Evolutionary conservation across 768 basidiomycete species (phyloP).

Genomic region (Tylopilus cervinicoccineus): DNA sequence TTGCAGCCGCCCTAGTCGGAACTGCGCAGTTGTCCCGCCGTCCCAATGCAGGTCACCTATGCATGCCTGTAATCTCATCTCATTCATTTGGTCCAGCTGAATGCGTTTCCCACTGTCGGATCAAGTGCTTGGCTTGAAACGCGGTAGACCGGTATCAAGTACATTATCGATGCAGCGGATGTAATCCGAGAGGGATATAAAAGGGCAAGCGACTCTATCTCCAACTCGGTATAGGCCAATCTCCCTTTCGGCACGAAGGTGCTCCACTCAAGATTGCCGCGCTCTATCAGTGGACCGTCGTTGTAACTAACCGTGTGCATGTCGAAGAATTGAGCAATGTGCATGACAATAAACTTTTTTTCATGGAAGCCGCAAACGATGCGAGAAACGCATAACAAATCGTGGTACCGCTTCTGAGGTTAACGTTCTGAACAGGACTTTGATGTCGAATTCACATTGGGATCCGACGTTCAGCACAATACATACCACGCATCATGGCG

Average conservation of each 20-base stretch:
- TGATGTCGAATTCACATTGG: slow-evolving; percentile 17
- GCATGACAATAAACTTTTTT: slow-evolving; percentile 36
- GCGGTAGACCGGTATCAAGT: slow-evolving; percentile 12
- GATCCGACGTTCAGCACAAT: slow-evolving; percentile 24
- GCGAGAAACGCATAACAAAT: slow-evolving; percentile 22
- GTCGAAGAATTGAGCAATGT: slow-evolving; percentile 40
- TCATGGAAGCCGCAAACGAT: slow-evolving; percentile 27
- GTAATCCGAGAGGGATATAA: slow-evolving; percentile 29
- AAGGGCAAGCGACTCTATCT: slow-evolving; percentile 19
- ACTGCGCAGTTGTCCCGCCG: neutral
- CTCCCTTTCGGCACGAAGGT: neutral
- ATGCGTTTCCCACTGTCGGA: neutral
- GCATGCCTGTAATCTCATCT: neutral
- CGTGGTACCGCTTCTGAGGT: neutral
- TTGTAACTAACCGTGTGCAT: slow-evolving; percentile 29
- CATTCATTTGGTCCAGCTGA: neutral
- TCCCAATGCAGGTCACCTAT: neutral
- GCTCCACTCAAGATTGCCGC: slow-evolving; percentile 30
- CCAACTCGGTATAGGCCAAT: neutral
- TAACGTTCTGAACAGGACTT: neutral
- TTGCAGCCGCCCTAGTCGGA: neutral
- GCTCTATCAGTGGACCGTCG: slow-evolving; percentile 34
- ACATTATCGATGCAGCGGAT: neutral
- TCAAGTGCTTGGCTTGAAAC: neutral
- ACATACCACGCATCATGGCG: slow-evolving; percentile 26